A percentile compares a stretch with the other conserved stretches of the same genome.
phyloP scores from a whole-genome alignment of 345 rosid genomes.

The Moricandia arvensis region DNA sequence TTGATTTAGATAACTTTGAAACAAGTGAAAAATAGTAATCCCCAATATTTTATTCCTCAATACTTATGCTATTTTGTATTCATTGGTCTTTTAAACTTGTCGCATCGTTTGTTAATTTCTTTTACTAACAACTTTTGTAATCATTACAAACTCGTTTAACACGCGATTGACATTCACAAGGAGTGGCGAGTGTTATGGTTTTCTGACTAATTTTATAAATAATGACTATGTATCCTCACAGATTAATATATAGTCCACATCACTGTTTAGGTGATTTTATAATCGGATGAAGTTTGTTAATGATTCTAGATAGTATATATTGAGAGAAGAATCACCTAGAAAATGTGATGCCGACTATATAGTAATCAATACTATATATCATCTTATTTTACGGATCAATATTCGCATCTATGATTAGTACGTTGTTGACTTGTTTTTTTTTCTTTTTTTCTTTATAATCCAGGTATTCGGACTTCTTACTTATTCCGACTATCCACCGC shows the following conservation, averaged over 20 bases:
- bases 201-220: background rate
- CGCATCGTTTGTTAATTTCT: background rate
- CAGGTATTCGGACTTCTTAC: no score
- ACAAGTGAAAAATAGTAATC: background rate
- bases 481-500: no score
- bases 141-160: background rate
- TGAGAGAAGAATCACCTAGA: background rate
- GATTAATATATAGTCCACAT: no score
- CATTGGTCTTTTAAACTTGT: background rate
- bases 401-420: no score
- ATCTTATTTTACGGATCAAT: no score
- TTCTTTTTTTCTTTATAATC: no score
- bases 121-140: background rate
- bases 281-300: no score
- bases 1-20: background rate
- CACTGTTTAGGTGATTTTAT: no score
- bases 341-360: no score
- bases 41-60: background rate
- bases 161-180: background rate
- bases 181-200: background rate
- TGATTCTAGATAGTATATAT: no score
- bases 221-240: background rate
- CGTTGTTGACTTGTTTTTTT: no score
- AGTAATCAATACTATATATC: no score
- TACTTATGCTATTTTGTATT: background rate